phyloP scores from a whole-genome alignment of 129 eudicot species.

The Flaveria bidentis region DNA sequence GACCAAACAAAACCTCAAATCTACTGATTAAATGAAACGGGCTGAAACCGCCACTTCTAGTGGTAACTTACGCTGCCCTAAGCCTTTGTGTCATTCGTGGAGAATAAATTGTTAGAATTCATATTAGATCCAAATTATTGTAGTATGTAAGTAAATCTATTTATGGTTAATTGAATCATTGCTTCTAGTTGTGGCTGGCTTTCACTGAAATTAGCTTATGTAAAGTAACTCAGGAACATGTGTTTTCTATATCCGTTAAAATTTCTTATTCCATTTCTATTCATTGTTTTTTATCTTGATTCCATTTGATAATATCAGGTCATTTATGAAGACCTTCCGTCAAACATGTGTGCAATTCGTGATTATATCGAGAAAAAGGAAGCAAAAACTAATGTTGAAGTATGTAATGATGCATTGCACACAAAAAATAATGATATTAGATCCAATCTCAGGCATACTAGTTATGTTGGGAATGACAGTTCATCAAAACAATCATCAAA shows the following conservation, averaged over 20 bases:
- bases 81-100: slow-evolving; percentile 10
- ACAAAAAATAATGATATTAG: slow-evolving; percentile 34
- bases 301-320: slow-evolving; percentile 44
- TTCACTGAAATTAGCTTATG: no score
- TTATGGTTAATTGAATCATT: slow-evolving; percentile 7
- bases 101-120: slow-evolving; percentile 11
- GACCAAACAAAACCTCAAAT: background rate
- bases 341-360: slow-evolving; percentile 91
- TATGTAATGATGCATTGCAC: slow-evolving; percentile 18
- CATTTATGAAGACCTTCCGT: slow-evolving; percentile 94
- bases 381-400: slow-evolving; percentile 37
- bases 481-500: slow-evolving; percentile 25
- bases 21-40: background rate
- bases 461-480: slow-evolving; percentile 24
- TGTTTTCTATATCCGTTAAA: slow-evolving; percentile 4
- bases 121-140: slow-evolving; percentile 8
- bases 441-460: slow-evolving; percentile 15
- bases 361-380: slow-evolving; percentile 72
- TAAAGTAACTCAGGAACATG: slow-evolving; percentile 8
- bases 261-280: slow-evolving; percentile 16
- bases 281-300: background rate
- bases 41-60: background rate
- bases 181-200: slow-evolving; percentile 15
- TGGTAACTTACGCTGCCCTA: slow-evolving; percentile 21
- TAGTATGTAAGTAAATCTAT: background rate